A percentile compares a stretch with the other conserved stretches of the same genome.
These are phyloP conservation scores for Fusarium sp. DNA, from an alignment of 2,329 filamentous ascomycete species.

Conservation along the genomic window DNA sequence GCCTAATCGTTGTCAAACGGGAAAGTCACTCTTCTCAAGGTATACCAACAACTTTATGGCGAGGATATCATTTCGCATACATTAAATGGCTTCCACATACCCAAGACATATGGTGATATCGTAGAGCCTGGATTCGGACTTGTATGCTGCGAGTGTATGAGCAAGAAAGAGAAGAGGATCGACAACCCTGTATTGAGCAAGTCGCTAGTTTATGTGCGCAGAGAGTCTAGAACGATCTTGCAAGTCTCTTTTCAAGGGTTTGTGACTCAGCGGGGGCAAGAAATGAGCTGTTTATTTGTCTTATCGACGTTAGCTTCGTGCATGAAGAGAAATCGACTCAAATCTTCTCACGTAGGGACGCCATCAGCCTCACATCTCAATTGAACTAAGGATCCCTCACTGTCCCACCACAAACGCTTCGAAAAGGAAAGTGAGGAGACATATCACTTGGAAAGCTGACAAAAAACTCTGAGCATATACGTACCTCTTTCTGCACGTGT, in stretches of 20 bases:
- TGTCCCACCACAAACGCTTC: fast-evolving
- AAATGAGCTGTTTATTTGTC: background rate
- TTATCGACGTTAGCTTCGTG: background rate
- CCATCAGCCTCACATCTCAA: background rate
- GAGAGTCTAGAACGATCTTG: background rate
- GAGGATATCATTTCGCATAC: background rate
- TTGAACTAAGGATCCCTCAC: background rate
- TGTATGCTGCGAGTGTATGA: background rate
- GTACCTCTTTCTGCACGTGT: background rate
- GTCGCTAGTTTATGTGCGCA: conserved; percentile 2
- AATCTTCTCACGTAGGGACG: background rate
- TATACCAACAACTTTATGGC: too few relatives aligned
- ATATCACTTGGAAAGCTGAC: background rate
- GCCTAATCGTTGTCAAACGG: background rate
- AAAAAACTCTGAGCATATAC: background rate
- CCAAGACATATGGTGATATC: background rate
- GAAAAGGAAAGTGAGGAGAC: background rate
- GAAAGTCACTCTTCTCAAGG: background rate
- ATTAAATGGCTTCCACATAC: background rate
- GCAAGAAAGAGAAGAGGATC: background rate
- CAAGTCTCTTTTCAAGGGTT: background rate
- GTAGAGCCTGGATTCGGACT: background rate
- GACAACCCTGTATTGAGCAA: background rate
- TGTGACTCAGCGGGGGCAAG: background rate
- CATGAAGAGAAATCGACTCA: conserved; percentile 4